Conservation (phyloP, 2,329 filamentous ascomycete genomes). For the Berkeleyomyces rouxiae region DNA sequence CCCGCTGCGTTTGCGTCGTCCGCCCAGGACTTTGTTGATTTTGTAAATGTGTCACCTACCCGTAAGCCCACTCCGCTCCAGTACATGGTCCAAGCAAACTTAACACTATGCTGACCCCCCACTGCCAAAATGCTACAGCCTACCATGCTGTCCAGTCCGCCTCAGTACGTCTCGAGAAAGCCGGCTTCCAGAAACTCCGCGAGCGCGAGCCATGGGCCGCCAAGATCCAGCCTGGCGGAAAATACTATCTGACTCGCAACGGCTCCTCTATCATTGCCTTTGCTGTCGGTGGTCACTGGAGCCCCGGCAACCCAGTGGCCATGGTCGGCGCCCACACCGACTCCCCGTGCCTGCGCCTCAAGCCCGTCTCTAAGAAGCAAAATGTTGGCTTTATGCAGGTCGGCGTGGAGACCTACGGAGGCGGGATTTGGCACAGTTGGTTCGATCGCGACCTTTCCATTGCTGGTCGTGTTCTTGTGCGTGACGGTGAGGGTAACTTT, state of each 20-base stretch:
- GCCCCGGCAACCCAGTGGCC: slow-evolving; percentile 72
- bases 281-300: slow-evolving; percentile 79
- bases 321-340: slow-evolving; percentile 96
- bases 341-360: slow-evolving; percentile 78
- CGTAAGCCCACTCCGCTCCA: slow-evolving; percentile 36
- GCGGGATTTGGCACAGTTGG: slow-evolving; percentile 95
- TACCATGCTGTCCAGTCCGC: slow-evolving; percentile 84
- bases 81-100: not conserved
- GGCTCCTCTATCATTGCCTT: slow-evolving; percentile 85
- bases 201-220: slow-evolving; percentile 82
- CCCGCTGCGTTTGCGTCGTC: slow-evolving; percentile 27
- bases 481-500: slow-evolving; percentile 54
- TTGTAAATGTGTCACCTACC: slow-evolving; percentile 86
- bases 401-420: slow-evolving; percentile 91
- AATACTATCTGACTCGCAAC: slow-evolving; percentile 93
- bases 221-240: slow-evolving; percentile 66
- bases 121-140: slow-evolving; percentile 33
- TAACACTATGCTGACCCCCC: not conserved
- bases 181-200: slow-evolving; percentile 75
- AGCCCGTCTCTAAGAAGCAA: slow-evolving; percentile 83
- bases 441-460: slow-evolving; percentile 90
- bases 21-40: slow-evolving; percentile 75
- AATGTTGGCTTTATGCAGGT: slow-evolving; percentile 82
- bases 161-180: slow-evolving; percentile 57
- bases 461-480: slow-evolving; percentile 74